A percentile compares a stretch with the other conserved stretches of the same genome.
Conservation (phyloP, 768 basidiomycete genomes). For the Phallus indusiatus region DNA sequence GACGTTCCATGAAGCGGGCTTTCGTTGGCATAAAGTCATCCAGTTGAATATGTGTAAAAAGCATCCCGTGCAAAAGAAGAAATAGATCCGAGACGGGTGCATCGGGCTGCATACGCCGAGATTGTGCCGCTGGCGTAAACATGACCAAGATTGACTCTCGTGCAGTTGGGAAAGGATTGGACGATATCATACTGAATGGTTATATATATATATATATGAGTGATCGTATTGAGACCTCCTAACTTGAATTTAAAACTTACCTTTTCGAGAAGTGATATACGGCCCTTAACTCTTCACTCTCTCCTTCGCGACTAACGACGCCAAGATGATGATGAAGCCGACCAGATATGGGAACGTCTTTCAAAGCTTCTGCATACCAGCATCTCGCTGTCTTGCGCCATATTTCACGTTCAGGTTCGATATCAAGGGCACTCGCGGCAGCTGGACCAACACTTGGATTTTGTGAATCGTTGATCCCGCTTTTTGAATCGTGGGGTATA, state of each 20-base stretch:
- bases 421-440: slow-evolving; percentile 71
- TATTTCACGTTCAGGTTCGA: slow-evolving; percentile 85
- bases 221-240: slow-evolving; percentile 8
- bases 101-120: slow-evolving; percentile 68
- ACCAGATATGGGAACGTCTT: slow-evolving; percentile 87
- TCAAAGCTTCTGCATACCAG: slow-evolving; percentile 86
- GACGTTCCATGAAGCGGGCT: slow-evolving; percentile 78
- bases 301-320: slow-evolving; percentile 73
- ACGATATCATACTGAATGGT: slow-evolving; percentile 68
- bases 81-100: slow-evolving; percentile 71
- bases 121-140: slow-evolving; percentile 73
- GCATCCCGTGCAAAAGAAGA: slow-evolving; percentile 89
- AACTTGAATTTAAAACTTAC: slow-evolving; percentile 32
- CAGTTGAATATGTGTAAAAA: slow-evolving; percentile 91
- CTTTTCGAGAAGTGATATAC: slow-evolving; percentile 95
- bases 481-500: slow-evolving; percentile 32
- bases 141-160: slow-evolving; percentile 83
- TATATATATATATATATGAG: too few relatives aligned
- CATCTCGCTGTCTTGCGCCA: slow-evolving; percentile 86
- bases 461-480: slow-evolving; percentile 54
- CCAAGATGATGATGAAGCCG: slow-evolving; percentile 93
- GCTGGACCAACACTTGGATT: slow-evolving; percentile 77
- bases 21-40: slow-evolving; percentile 82
- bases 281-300: slow-evolving; percentile 71
- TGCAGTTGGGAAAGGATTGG: slow-evolving; percentile 79